Percentiles rank a stretch among this genome's conserved stretches.
Evolutionary conservation across 352 stramenopile genomes (phyloP).

Genomic region (Phytophthora boehmeriae): DNA sequence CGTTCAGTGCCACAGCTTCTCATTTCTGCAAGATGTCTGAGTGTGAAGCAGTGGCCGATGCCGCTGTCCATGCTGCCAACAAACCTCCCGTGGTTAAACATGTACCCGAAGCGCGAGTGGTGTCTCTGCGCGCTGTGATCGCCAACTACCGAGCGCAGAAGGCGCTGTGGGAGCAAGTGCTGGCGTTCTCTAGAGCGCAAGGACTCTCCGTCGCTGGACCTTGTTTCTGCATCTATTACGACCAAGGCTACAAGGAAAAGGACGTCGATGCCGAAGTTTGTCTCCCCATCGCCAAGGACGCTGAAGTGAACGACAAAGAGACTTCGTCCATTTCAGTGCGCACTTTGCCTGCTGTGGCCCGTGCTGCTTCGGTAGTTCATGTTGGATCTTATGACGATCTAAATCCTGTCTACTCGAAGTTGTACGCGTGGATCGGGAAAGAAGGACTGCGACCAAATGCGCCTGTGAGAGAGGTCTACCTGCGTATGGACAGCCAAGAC

Average conservation of each 20-base stretch:
- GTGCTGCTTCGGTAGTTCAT: slow-evolving; percentile 34
- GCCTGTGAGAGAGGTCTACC: slow-evolving; percentile 45
- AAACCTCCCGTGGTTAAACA: slow-evolving; percentile 35
- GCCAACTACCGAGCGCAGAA: slow-evolving; percentile 53
- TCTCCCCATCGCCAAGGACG: slow-evolving; percentile 36
- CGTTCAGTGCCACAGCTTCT: too few relatives aligned
- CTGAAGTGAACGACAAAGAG: slow-evolving; percentile 13
- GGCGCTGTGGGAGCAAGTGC: slow-evolving; percentile 41
- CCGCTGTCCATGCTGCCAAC: slow-evolving; percentile 15
- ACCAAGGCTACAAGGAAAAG: slow-evolving; percentile 44
- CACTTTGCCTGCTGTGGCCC: slow-evolving; percentile 13
- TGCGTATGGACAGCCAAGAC: slow-evolving; percentile 31
- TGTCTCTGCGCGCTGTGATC: slow-evolving; percentile 44
- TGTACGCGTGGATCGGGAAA: slow-evolving; percentile 40
- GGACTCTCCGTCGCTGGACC: slow-evolving; percentile 23
- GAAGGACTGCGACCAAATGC: slow-evolving; percentile 27
- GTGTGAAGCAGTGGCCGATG: slow-evolving; percentile 19
- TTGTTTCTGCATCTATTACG: slow-evolving; percentile 48
- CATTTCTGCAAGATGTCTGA: slow-evolving; percentile 14
- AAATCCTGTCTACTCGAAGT: slow-evolving; percentile 23
- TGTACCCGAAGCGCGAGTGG: slow-evolving; percentile 35
- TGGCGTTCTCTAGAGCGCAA: slow-evolving; percentile 27
- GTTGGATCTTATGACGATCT: slow-evolving; percentile 40
- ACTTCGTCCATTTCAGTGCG: slow-evolving; percentile 26
- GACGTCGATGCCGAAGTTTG: slow-evolving; percentile 57